Evolutionary conservation across 257 asterid species (phyloP), one percentile per base, ranked within the genome.

Genomic region (Petunia secreta): DNA sequence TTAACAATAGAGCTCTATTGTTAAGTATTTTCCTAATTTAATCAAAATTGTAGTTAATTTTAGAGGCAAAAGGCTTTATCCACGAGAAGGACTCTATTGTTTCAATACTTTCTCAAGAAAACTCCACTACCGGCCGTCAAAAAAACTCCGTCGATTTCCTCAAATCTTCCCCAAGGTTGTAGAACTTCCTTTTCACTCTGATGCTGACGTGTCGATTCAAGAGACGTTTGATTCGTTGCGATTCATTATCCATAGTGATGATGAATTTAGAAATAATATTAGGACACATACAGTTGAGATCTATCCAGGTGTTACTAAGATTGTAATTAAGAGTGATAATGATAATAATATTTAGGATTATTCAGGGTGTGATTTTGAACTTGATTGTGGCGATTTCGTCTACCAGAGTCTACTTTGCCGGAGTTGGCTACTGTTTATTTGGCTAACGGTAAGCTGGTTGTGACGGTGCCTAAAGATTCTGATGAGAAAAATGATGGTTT

Each of bases 141-240:
- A 87, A 90, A 92, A 91, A 90, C 91, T 92, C 80, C 86, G 93
- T 77, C 88, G 96, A 36, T 80, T 92, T 50, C 96, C 97, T 37
- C 97, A 92, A 86, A 89, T 92, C 85, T 92, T 91, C 79, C 90
- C 93, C 4, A 92, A 91, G 91, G 96, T 92, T 36, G 87, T 92
- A 4, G 93, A 90, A 83, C 91, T 92, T 4, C 97, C 97, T 14
- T 92, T 92, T 54, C 85, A 75, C 86, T 86, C 93, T 2, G 93
- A 91, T 77, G 93, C 96, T 69, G 91, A 89, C 54, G 96, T 92
- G 7, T 84, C 85, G 53, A 80, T 92, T 68, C 85, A 87, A 44
- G 96, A 92, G 74, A 90, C 93, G 55, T 79, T 88, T 39, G 77
- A 85, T 52, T 86, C 82, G 53, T 80, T 92, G 79, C 83, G 88